phyloP scores from a whole-genome alignment of 768 basidiomycete genomes.

The Lactarius pseudohatsudake region DNA sequence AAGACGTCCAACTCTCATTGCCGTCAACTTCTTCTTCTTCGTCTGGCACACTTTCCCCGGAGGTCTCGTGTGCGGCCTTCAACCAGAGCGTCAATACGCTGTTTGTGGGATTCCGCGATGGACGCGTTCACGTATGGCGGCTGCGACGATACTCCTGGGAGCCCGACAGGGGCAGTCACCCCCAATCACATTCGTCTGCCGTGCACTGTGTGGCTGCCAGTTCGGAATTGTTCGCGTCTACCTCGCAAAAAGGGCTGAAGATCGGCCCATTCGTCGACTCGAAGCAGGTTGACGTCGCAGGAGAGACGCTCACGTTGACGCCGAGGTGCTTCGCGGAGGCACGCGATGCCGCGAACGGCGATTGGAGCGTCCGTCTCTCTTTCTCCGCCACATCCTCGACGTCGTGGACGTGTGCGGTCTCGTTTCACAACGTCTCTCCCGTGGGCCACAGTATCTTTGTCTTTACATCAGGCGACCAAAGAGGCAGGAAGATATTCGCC shows the following conservation, averaged over 20 bases:
- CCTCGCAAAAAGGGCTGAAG: constrained; percentile 19
- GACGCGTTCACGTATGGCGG: constrained; percentile 20
- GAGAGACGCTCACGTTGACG: constrained; percentile 13
- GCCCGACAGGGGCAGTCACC: constrained; percentile 5
- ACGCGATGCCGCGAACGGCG: not conserved
- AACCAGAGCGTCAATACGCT: constrained; percentile 7
- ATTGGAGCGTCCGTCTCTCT: constrained; percentile 1
- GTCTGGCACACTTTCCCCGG: not conserved
- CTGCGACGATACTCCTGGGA: constrained; percentile 16
- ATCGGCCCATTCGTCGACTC: constrained; percentile 15
- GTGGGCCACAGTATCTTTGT: constrained; percentile 12
- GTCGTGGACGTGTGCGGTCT: constrained; percentile 13
- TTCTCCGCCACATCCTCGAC: constrained; percentile 15
- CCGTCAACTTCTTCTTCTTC: constrained; percentile 7
- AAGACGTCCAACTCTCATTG: constrained; percentile 14
- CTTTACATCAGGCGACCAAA: constrained; percentile 11
- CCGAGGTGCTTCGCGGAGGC: constrained; percentile 17
- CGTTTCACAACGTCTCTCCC: not conserved
- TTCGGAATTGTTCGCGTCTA: constrained; percentile 12
- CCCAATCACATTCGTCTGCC: constrained; percentile 15
- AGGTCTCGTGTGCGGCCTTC: constrained; percentile 17
- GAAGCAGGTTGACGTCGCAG: not conserved
- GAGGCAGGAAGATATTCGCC: constrained; percentile 14
- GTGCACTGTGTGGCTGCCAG: constrained; percentile 13
- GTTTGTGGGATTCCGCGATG: constrained; percentile 17